phyloP scores from a whole-genome alignment of 257 asterid genomes.

The Nicotiana noctiflora region DNA sequence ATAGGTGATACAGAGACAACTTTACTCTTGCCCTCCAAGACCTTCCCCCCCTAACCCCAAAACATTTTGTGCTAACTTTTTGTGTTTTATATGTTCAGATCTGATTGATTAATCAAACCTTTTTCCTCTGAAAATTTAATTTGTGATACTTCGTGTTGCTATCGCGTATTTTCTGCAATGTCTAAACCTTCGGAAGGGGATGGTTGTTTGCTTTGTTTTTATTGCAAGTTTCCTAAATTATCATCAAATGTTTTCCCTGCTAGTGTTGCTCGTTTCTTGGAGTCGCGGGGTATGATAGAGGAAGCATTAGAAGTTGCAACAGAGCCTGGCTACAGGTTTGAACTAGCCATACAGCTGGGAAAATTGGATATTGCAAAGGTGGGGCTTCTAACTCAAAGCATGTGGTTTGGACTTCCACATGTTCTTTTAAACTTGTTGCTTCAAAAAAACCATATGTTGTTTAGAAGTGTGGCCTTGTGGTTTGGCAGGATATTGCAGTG shows the following conservation, averaged over 20 bases:
- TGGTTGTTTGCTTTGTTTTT: not conserved
- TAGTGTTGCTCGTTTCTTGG: conserved; percentile 94
- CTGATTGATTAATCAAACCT: not conserved
- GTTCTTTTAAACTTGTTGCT: not conserved
- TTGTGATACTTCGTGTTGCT: not conserved
- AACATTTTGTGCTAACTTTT: not conserved
- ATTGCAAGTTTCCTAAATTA: not conserved
- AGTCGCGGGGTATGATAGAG: conserved; percentile 91
- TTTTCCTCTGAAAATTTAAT: not conserved
- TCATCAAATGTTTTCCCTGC: not conserved
- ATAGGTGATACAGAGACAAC: too few species aligned
- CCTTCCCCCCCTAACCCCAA: too few species aligned
- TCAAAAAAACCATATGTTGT: not conserved
- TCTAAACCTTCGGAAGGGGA: not conserved
- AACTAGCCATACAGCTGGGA: conserved; percentile 87
- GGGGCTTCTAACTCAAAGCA: conserved; percentile 10
- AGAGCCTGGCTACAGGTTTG: conserved; percentile 97
- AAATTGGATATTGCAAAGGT: conserved; percentile 87
- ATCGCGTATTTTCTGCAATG: not conserved
- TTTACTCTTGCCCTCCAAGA: too few species aligned
- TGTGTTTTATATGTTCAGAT: not conserved
- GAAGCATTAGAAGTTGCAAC: conserved; percentile 94
- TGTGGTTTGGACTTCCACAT: not conserved
- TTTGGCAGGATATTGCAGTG: conserved; percentile 71
- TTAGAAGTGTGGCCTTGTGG: conserved; percentile 9